Conservation (phyloP, 2,329 filamentous ascomycete species). For the Calonectria hawksworthii region DNA sequence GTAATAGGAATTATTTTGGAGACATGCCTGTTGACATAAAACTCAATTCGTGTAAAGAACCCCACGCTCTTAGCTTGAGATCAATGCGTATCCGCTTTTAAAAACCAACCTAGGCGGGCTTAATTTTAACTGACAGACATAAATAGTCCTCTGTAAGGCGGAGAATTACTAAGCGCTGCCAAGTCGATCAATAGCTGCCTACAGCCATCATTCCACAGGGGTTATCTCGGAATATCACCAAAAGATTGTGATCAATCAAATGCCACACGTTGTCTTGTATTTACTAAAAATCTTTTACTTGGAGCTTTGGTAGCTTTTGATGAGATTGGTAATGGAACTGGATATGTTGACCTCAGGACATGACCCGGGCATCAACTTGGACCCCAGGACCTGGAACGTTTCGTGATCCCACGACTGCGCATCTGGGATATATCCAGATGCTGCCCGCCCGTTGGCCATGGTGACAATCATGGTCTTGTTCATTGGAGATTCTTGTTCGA, state of each 20-base stretch:
- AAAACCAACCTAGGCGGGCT: background rate
- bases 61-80: background rate
- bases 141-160: no score
- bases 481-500: background rate
- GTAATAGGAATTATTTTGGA: background rate
- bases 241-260: background rate
- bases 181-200: no score
- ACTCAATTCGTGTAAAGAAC: background rate
- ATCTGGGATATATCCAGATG: background rate
- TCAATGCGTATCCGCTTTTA: background rate
- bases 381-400: background rate
- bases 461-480: background rate
- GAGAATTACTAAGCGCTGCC: background rate
- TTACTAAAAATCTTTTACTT: background rate
- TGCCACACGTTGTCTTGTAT: background rate
- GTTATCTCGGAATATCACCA: background rate
- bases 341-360: slow-evolving; percentile 2
- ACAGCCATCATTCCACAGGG: no score
- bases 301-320: background rate
- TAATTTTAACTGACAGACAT: background rate
- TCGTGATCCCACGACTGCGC: background rate
- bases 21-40: background rate
- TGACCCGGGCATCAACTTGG: background rate
- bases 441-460: background rate
- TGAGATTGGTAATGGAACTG: background rate